Evolutionary conservation across 352 stramenopile species (phyloP).

Genomic region (Phytophthora macrochlamydospora): DNA sequence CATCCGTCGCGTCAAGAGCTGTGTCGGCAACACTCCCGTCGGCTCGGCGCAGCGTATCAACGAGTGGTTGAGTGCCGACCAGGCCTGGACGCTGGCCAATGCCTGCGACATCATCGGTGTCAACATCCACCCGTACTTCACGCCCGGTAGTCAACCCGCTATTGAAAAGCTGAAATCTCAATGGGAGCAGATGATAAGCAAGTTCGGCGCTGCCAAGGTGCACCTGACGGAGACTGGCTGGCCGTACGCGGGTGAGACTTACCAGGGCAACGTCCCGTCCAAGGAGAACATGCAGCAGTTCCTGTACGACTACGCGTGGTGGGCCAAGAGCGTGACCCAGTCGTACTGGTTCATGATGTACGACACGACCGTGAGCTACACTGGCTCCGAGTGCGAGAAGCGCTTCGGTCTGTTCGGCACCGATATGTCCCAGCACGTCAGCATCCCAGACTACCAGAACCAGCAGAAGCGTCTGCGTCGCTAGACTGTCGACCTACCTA

Average conservation of each 20-base stretch:
- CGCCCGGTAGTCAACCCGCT: constrained; percentile 26
- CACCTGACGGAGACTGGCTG: constrained; percentile 60
- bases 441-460: constrained; percentile 21
- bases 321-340: constrained; percentile 24
- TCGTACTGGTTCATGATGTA: constrained; percentile 74
- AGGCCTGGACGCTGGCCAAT: constrained; percentile 38
- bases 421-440: constrained; percentile 43
- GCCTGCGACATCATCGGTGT: constrained; percentile 38
- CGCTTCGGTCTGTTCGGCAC: constrained; percentile 55
- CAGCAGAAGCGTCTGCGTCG: not conserved
- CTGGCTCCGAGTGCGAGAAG: constrained; percentile 47
- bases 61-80: constrained; percentile 44
- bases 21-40: constrained; percentile 50
- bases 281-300: constrained; percentile 46
- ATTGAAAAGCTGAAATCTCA: constrained; percentile 57
- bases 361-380: constrained; percentile 52
- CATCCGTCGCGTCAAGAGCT: constrained; percentile 53
- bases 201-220: constrained; percentile 42
- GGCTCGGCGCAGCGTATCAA: constrained; percentile 69
- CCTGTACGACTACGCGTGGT: constrained; percentile 48
- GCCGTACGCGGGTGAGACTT: constrained; percentile 34
- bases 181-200: constrained; percentile 39
- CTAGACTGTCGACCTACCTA: not conserved
- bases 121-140: constrained; percentile 36
- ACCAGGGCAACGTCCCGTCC: constrained; percentile 39